phyloP scores from a whole-genome alignment of 139 green algal genomes.

The Chlorella sp. region DNA sequence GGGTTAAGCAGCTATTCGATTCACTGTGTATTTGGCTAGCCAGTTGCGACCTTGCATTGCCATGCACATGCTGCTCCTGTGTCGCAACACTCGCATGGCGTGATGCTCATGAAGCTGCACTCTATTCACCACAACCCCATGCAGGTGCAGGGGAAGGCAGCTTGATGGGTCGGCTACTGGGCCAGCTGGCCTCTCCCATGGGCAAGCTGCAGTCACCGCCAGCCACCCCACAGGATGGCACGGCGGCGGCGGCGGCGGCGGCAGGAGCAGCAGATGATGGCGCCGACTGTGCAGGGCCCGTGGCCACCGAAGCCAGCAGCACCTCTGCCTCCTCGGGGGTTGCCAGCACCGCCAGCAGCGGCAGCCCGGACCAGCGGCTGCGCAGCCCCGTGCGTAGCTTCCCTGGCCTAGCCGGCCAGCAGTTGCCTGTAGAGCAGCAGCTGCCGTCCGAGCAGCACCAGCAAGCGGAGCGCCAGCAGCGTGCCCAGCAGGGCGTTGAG shows the following conservation, averaged over 20 bases:
- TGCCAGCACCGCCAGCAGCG: slow-evolving; percentile 25
- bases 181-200: neutral
- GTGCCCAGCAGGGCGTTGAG: neutral
- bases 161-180: neutral
- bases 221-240: neutral
- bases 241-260: neutral
- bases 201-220: slow-evolving; percentile 35
- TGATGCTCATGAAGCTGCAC: too few species aligned
- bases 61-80: too few species aligned
- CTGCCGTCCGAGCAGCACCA: neutral
- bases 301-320: neutral
- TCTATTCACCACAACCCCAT: neutral
- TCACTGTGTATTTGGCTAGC: too few species aligned
- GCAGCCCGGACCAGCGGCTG: neutral
- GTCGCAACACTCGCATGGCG: too few species aligned
- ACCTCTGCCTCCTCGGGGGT: neutral
- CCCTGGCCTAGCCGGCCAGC: neutral
- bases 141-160: neutral
- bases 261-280: neutral
- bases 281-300: too few species aligned
- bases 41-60: too few species aligned
- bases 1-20: too few species aligned
- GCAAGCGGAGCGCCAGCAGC: neutral
- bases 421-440: neutral
- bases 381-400: slow-evolving; percentile 2